phyloP scores from a whole-genome alignment of 2,329 filamentous ascomycete genomes.

The Parascedosporium putredinis region DNA sequence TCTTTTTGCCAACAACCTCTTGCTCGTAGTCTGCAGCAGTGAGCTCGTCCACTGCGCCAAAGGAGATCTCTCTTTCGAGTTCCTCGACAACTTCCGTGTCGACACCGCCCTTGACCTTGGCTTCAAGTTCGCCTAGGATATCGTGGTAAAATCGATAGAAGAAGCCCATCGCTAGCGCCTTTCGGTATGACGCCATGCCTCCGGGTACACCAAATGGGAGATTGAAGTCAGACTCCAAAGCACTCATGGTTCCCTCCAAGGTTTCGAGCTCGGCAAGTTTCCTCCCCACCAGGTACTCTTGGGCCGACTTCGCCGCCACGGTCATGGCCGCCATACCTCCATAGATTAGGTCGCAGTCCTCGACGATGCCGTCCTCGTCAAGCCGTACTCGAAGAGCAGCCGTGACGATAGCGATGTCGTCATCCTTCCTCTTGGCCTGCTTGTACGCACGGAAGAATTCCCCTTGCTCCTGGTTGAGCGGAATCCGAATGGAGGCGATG shows the following conservation, averaged over 20 bases:
- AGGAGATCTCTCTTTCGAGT: slow-evolving; percentile 75
- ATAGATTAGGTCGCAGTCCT: slow-evolving; percentile 72
- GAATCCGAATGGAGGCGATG: slow-evolving; percentile 80
- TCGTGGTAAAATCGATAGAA: slow-evolving; percentile 98
- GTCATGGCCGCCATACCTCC: slow-evolving; percentile 93
- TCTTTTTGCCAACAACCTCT: slow-evolving; percentile 74
- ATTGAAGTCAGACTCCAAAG: slow-evolving; percentile 82
- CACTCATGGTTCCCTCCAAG: slow-evolving; percentile 80
- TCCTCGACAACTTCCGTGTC: slow-evolving; percentile 73
- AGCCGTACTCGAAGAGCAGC: slow-evolving; percentile 69
- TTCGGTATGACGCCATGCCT: slow-evolving; percentile 94
- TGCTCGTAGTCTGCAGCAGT: slow-evolving; percentile 70
- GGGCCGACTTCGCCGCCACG: slow-evolving; percentile 71
- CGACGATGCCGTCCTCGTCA: slow-evolving; percentile 57
- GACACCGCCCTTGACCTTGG: slow-evolving; percentile 12
- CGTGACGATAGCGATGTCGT: slow-evolving; percentile 97
- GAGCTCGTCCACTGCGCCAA: slow-evolving; percentile 66
- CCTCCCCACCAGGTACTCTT: slow-evolving; percentile 65
- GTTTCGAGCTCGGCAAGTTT: slow-evolving; percentile 71
- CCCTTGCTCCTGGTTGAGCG: slow-evolving; percentile 59
- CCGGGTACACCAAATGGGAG: slow-evolving; percentile 84
- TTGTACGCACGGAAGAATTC: slow-evolving; percentile 90
- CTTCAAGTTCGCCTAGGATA: slow-evolving; percentile 53
- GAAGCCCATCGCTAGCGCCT: slow-evolving; percentile 81
- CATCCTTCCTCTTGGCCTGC: slow-evolving; percentile 92